Conservation (phyloP, 176 grass and related monocot species). For the Cenchrus purpureus region DNA sequence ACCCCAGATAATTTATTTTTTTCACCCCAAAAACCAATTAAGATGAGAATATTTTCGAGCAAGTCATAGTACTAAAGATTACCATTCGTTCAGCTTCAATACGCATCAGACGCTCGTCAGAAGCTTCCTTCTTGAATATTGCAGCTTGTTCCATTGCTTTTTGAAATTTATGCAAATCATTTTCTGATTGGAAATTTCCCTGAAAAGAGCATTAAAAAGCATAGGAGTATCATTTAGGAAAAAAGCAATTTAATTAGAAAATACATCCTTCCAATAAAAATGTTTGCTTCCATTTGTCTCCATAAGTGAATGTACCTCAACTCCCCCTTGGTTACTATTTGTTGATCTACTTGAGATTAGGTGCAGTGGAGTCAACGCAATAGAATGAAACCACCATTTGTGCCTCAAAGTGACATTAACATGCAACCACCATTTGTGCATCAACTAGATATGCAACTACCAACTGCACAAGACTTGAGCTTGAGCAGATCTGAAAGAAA, state of each 20-base stretch:
- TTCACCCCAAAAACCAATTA: background rate
- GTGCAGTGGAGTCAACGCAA: background rate
- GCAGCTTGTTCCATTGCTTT: slow-evolving; percentile 43
- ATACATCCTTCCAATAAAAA: background rate
- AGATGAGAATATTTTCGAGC: background rate
- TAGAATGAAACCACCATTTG: background rate
- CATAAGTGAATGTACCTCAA: background rate
- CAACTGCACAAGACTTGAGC: background rate
- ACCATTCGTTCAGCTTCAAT: slow-evolving; percentile 62
- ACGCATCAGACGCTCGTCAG: slow-evolving; percentile 44
- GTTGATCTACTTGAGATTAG: background rate
- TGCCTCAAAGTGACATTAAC: background rate
- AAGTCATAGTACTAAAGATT: background rate
- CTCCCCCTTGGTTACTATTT: background rate
- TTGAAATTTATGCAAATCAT: slow-evolving; percentile 32
- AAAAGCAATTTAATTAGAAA: background rate
- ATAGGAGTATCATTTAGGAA: slow-evolving; percentile 17
- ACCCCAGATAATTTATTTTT: background rate
- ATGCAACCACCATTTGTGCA: background rate
- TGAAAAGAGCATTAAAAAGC: slow-evolving; percentile 19
- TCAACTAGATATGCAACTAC: background rate
- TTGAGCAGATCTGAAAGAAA: background rate
- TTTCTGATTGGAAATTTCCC: slow-evolving; percentile 37
- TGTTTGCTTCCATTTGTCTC: background rate
- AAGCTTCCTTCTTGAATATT: slow-evolving; percentile 50